These are phyloP conservation scores for Coccomyxa subellipsoidea DNA, from an alignment of 163 green algal genomes.

Conservation along the genomic window DNA sequence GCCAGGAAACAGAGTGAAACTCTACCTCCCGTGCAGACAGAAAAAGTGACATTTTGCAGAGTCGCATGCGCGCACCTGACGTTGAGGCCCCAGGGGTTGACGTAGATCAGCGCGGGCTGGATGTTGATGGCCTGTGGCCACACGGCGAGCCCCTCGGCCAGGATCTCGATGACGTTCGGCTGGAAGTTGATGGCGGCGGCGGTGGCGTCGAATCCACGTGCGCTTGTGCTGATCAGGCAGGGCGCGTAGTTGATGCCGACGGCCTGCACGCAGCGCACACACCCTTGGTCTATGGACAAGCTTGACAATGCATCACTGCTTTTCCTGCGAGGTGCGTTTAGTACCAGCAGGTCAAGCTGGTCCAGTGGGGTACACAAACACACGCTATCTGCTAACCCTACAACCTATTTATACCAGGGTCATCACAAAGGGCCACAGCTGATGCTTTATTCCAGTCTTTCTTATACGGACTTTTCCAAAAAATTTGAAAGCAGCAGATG, in stretches of 20 bases:
- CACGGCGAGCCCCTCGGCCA: background rate
- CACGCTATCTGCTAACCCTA: no score
- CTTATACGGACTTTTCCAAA: no score
- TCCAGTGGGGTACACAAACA: no score
- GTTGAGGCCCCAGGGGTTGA: constrained; percentile 4
- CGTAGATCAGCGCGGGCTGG: constrained; percentile 9
- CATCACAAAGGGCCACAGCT: no score
- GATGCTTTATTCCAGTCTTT: no score
- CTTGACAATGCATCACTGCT: no score
- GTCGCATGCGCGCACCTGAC: background rate
- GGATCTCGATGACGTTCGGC: constrained; percentile 9
- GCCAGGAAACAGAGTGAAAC: background rate
- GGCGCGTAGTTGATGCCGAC: constrained; percentile 8
- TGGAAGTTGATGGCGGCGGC: constrained; percentile 3
- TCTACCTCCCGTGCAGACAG: background rate
- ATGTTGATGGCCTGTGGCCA: constrained; percentile 6
- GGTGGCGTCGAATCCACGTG: background rate
- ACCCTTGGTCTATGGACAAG: background rate
- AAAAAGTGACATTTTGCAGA: background rate
- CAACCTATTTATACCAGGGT: no score
- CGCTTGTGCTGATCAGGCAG: background rate
- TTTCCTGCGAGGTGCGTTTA: no score
- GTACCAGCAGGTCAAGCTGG: no score
- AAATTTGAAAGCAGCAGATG: no score
- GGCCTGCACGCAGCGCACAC: background rate